A percentile compares a stretch with the other conserved stretches of the same genome.
These are phyloP conservation scores for Aureobasidium sp. DNA, from an alignment of 2,329 filamentous ascomycete genomes.

Conservation along the genomic window DNA sequence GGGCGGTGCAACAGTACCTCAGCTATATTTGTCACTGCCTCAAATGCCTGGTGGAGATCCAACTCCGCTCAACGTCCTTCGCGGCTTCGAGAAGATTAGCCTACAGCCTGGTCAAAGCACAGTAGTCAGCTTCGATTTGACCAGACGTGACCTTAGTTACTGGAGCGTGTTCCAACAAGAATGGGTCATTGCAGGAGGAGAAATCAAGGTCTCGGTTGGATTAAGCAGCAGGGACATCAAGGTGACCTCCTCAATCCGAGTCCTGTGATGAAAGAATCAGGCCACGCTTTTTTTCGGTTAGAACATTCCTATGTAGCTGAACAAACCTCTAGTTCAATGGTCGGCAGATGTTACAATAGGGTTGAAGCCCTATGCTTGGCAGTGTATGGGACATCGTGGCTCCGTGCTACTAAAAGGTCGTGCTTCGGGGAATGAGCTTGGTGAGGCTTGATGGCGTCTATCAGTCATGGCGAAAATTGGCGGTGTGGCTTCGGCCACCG, in stretches of 20 bases:
- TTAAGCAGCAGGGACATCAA: conserved; percentile 25
- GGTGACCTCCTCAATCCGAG: conserved; percentile 5
- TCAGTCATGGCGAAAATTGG: neutral
- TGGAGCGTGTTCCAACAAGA: conserved; percentile 35
- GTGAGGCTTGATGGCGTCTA: conserved; percentile 4
- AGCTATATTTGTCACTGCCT: conserved; percentile 50
- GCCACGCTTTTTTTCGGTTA: neutral
- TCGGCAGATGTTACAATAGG: neutral
- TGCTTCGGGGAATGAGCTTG: conserved; percentile 2
- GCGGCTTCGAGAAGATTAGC: conserved; percentile 38
- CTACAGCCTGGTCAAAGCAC: conserved; percentile 23
- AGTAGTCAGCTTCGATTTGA: conserved; percentile 32
- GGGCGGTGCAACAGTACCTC: conserved; percentile 56
- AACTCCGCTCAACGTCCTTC: conserved; percentile 39
- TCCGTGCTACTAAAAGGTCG: neutral
- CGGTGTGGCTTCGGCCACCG: neutral
- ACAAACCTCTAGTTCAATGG: neutral
- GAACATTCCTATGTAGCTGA: neutral
- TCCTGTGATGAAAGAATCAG: neutral
- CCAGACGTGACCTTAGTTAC: conserved; percentile 35
- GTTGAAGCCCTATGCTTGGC: neutral
- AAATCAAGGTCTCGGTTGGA: conserved; percentile 22
- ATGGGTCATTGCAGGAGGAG: conserved; percentile 25
- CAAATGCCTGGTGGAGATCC: conserved; percentile 54
- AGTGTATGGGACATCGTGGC: neutral